Conservation (phyloP, 2,329 filamentous ascomycete genomes). For the Aspergillus intermedius region DNA sequence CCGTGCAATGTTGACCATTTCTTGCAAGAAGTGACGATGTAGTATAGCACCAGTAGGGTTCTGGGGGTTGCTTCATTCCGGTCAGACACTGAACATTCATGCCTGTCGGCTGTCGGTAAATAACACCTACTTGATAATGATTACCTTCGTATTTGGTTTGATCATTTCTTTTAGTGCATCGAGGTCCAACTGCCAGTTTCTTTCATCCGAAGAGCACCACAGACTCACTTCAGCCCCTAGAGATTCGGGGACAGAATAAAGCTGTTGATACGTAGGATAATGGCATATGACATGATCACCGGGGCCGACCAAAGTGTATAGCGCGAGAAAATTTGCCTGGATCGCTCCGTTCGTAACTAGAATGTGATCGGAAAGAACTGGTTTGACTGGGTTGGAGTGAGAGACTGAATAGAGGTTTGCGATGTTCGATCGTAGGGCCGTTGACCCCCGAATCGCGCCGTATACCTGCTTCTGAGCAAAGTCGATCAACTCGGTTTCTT, state of each 20-base stretch:
- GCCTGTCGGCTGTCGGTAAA: too few relatives aligned
- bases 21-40: slow-evolving; percentile 52
- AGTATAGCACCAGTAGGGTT: slow-evolving; percentile 73
- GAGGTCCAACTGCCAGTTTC: slow-evolving; percentile 62
- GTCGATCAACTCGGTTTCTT: slow-evolving; percentile 6
- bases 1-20: slow-evolving; percentile 58
- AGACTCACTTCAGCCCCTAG: slow-evolving; percentile 70
- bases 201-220: slow-evolving; percentile 62
- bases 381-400: too few relatives aligned
- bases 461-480: slow-evolving; percentile 22
- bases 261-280: slow-evolving; percentile 79
- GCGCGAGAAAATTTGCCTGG: slow-evolving; percentile 69
- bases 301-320: slow-evolving; percentile 64
- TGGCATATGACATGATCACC: slow-evolving; percentile 82
- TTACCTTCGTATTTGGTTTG: slow-evolving; percentile 46
- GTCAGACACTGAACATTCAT: background rate
- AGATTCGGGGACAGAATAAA: slow-evolving; percentile 67
- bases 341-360: slow-evolving; percentile 76
- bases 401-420: slow-evolving; percentile 18
- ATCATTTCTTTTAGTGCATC: slow-evolving; percentile 60
- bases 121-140: slow-evolving; percentile 52
- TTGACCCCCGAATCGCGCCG: slow-evolving; percentile 20
- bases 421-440: slow-evolving; percentile 21
- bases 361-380: slow-evolving; percentile 55
- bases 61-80: slow-evolving; percentile 56